phyloP scores from a whole-genome alignment of 768 basidiomycete genomes.

The Leccinellum rugosiceps region DNA sequence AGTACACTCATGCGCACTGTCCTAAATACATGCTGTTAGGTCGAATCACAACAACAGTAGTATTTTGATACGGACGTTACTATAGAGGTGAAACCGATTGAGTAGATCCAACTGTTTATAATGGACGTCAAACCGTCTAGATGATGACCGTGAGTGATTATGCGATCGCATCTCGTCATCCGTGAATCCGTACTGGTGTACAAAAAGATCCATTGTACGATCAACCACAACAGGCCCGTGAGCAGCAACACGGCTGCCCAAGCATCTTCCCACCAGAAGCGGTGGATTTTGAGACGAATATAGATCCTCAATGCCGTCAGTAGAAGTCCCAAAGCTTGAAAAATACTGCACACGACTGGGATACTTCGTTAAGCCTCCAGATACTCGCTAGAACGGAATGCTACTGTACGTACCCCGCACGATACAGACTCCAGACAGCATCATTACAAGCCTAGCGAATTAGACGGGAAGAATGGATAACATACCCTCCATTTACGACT shows the following conservation, averaged over 20 bases:
- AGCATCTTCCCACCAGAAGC: slow-evolving; percentile 22
- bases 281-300: slow-evolving; percentile 13
- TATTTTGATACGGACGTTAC: neutral
- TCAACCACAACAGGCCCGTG: slow-evolving; percentile 10
- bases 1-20: slow-evolving; percentile 17
- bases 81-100: slow-evolving; percentile 8
- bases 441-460: neutral
- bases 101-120: slow-evolving; percentile 10
- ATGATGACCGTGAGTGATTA: neutral
- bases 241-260: slow-evolving; percentile 13
- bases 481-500: neutral
- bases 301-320: slow-evolving; percentile 20
- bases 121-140: slow-evolving; percentile 9
- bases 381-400: neutral
- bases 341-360: slow-evolving; percentile 8
- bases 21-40: slow-evolving; percentile 5
- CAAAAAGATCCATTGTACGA: slow-evolving; percentile 9
- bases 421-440: neutral
- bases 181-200: slow-evolving; percentile 1
- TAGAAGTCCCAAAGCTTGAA: slow-evolving; percentile 12
- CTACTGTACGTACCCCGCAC: slow-evolving; percentile 4
- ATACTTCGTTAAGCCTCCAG: neutral
- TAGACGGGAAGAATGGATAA: neutral
- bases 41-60: neutral
- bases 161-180: neutral